Base-by-base conservation (phyloP, 306 rosid species). In the Quercus bicolor region DNA sequence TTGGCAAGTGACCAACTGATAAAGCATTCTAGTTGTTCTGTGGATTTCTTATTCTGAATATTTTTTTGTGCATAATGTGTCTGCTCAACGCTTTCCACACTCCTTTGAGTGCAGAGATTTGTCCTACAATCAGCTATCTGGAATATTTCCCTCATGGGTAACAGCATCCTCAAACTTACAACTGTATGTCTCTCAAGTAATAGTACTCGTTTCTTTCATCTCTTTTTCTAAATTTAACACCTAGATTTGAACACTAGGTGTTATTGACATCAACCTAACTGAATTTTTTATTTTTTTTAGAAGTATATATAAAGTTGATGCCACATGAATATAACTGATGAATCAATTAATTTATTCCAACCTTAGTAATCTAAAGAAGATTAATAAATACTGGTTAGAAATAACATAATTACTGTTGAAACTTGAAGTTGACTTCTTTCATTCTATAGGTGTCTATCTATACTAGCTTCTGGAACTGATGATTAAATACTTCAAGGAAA, bases 51-150 rank as follows among this genome's bases (percentile, higher is more conserved):
- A 45, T 45, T 45, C 15, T 45, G 15, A 9, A 2, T 11, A 45
- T 45, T 2, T 45, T 45, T 45, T 11, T 45, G 15, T 45, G 4
- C 52, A 45, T 18, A 10, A 23, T 28, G 26, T 62, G 31, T 10
- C 16, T 53, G 20, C n/a, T 70, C 15, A 59, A 15, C 29, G 0
- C 13, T 29, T 0, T 19, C 0, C 31, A 16, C 0, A 19, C 20
- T 16, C 48, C n/a, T 33, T 28, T 43, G n/a, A 7, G 4, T 73
- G 75, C 76, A 77, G 85, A 29, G 85, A 82, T 55, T 45, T 82
- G 43, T 82, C 85, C 20, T 82, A 77, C 82, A 82, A 82, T 52
- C 33, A 45, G 23, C 19, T 82, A 23, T 72, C 70, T 5, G 79
- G 82, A 65, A 40, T 23, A 33, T 48, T 82, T 72, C 85, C 78